Evolutionary conservation across 305 asterid genomes (phyloP).

Genomic region (Fraxinus dipetala): DNA sequence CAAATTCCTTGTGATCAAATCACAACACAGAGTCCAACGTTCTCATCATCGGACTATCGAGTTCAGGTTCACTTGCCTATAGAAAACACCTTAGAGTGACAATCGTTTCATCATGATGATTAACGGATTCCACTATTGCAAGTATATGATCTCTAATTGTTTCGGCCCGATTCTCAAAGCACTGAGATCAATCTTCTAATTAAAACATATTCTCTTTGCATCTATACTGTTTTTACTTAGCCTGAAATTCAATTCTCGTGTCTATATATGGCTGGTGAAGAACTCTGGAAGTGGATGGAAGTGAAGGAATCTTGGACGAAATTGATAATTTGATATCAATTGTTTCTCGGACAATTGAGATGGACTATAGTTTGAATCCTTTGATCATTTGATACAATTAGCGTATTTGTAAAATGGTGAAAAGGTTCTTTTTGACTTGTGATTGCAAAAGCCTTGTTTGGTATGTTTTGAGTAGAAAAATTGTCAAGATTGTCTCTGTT

Average conservation of each 20-base stretch:
- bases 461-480: neutral
- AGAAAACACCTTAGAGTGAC: too few species aligned
- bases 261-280: conserved; percentile 28
- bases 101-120: too few species aligned
- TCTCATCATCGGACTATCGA: too few species aligned
- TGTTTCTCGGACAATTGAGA: neutral
- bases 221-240: neutral
- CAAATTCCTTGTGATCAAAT: neutral
- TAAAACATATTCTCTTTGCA: neutral
- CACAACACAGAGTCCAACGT: too few species aligned
- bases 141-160: too few species aligned
- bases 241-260: neutral
- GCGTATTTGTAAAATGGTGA: conserved; percentile 19
- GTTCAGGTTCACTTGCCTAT: too few species aligned
- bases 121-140: too few species aligned
- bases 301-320: conserved; percentile 28
- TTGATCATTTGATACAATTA: neutral
- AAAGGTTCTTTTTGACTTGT: neutral
- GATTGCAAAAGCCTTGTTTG: conserved; percentile 18
- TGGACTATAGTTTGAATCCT: conserved; percentile 14
- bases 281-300: conserved; percentile 24
- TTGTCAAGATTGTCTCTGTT: neutral
- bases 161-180: too few species aligned
- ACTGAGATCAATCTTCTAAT: too few species aligned
- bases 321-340: conserved; percentile 4